Percentiles rank a stretch among this genome's conserved stretches.
Evolutionary conservation across 257 asterid genomes (phyloP).

Genomic region (Petrea volubilis): DNA sequence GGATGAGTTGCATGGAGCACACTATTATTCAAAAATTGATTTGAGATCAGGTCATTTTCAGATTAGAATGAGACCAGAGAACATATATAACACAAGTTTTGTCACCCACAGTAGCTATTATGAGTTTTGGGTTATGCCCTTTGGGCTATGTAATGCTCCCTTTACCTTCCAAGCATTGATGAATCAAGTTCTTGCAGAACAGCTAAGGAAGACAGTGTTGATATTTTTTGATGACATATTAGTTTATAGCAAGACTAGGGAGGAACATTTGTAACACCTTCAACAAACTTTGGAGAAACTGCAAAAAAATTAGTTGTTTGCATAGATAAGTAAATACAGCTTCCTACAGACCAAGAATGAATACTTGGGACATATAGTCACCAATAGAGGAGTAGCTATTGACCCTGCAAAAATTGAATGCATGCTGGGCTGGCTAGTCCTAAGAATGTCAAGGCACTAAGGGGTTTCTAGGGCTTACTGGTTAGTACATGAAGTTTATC

Average conservation of each 20-base stretch:
- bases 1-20: neutral
- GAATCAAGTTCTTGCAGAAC: neutral
- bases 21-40: neutral
- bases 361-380: too few relatives aligned
- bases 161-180: neutral
- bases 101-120: neutral
- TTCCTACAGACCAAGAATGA: too few relatives aligned
- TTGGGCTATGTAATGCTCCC: too few relatives aligned
- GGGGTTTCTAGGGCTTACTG: neutral
- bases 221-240: neutral
- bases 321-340: neutral
- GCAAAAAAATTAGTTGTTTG: neutral
- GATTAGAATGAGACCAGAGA: neutral
- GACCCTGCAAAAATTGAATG: neutral
- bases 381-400: neutral
- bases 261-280: too few relatives aligned
- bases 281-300: too few relatives aligned
- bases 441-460: neutral
- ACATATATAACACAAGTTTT: neutral
- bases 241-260: neutral
- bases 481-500: too few relatives aligned
- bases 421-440: neutral
- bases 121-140: neutral
- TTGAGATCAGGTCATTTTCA: neutral
- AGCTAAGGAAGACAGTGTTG: neutral